Conservation (phyloP, 192 early-diverging fungal genomes). For the Linnemannia exigua region DNA sequence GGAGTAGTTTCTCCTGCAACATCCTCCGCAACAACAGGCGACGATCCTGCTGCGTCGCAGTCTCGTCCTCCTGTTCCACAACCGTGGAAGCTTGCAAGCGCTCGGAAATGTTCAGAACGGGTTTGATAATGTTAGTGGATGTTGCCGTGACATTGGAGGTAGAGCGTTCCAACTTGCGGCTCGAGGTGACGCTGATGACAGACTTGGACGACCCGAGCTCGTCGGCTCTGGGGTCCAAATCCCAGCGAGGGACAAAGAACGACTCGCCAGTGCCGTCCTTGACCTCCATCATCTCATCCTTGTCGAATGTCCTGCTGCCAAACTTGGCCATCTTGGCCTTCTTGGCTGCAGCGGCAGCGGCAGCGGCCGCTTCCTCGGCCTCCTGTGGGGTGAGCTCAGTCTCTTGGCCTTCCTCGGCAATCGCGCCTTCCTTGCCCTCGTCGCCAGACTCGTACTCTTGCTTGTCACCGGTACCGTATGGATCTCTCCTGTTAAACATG, state of each 20-base stretch:
- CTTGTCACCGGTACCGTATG: constrained; percentile 33
- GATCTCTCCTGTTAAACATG: constrained; percentile 11
- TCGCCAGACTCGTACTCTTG: constrained; percentile 34
- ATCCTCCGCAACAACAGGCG: not conserved
- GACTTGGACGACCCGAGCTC: constrained; percentile 50
- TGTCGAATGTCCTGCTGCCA: constrained; percentile 52
- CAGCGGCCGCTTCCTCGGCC: constrained; percentile 1
- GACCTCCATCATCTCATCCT: constrained; percentile 57
- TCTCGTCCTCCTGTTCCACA: constrained; percentile 14
- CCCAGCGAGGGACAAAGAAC: constrained; percentile 56
- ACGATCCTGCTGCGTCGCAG: not conserved
- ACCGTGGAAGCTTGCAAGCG: constrained; percentile 31
- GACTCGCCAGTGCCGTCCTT: constrained; percentile 54
- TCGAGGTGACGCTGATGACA: constrained; percentile 50
- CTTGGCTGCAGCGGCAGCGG: constrained; percentile 13
- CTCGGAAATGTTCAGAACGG: constrained; percentile 30
- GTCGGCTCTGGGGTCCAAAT: constrained; percentile 47
- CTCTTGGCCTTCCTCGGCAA: not conserved
- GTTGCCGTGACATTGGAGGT: constrained; percentile 24
- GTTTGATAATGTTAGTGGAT: constrained; percentile 20
- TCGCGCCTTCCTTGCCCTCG: constrained; percentile 15
- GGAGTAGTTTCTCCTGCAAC: not conserved
- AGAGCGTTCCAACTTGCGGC: constrained; percentile 40
- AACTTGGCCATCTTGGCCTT: constrained; percentile 46
- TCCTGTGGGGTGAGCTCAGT: not conserved